A percentile compares a stretch with the other conserved stretches of the same genome.
These are phyloP conservation scores for Tetrapisispora arboricola DNA, from an alignment of 805 yeast species.

Conservation along the genomic window DNA sequence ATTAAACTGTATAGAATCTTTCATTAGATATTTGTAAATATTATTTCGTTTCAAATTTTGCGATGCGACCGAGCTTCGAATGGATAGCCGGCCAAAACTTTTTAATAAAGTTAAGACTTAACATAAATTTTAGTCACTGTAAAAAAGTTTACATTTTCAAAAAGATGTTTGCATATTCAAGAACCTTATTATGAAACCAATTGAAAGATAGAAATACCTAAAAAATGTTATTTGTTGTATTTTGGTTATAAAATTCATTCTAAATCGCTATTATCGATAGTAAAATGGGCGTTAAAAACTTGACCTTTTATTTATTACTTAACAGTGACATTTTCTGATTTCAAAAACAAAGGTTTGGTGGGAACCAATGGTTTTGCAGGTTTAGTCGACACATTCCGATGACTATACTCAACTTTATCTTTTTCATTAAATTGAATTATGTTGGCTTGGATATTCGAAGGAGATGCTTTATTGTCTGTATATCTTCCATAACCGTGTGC, in stretches of 20 bases:
- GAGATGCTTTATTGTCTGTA: conserved; percentile 34
- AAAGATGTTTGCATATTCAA: not conserved
- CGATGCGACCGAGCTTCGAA: not conserved
- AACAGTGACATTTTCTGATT: too few species aligned
- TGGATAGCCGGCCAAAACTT: not conserved
- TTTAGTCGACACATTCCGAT: too few species aligned
- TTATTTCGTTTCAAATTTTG: not conserved
- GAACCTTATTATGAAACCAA: too few species aligned
- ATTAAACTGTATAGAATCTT: too few species aligned
- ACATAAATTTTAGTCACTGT: too few species aligned
- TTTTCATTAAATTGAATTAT: not conserved
- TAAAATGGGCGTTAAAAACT: too few species aligned
- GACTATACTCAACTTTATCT: not conserved
- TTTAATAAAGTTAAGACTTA: not conserved
- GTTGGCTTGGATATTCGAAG: not conserved
- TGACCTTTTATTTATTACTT: too few species aligned
- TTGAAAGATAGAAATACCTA: too few species aligned
- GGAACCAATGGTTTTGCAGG: not conserved
- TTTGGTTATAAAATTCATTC: too few species aligned
- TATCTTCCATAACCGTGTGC: conserved; percentile 79
- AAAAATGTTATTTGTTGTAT: too few species aligned
- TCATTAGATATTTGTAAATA: too few species aligned
- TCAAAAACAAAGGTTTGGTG: not conserved
- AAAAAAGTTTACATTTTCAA: not conserved
- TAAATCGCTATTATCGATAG: too few species aligned